These are phyloP conservation scores for Hypoxylon intermedium DNA, from an alignment of 495 filamentous ascomycete species.

Conservation along the genomic window DNA sequence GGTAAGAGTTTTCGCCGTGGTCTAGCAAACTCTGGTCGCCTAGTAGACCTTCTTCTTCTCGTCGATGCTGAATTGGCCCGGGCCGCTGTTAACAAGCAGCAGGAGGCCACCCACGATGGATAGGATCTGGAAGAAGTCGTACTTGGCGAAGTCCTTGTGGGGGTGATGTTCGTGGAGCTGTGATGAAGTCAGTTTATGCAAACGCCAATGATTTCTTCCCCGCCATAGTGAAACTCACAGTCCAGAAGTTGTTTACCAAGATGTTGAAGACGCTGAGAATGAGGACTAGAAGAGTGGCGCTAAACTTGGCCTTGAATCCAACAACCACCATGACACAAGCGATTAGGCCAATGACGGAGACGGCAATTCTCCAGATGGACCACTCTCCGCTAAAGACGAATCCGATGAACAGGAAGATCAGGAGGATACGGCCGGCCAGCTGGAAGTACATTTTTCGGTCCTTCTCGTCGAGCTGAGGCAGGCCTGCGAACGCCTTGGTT, in stretches of 20 bases:
- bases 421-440: constrained; percentile 90
- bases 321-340: constrained; percentile 99
- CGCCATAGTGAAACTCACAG: constrained; percentile 66
- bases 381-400: constrained; percentile 96
- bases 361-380: constrained; percentile 82
- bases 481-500: constrained; percentile 92
- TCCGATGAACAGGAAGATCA: constrained; percentile 96
- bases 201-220: neutral
- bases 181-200: constrained; percentile 8
- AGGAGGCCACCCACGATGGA: constrained; percentile 97
- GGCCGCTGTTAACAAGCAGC: constrained; percentile 96
- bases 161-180: constrained; percentile 98
- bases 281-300: constrained; percentile 89
- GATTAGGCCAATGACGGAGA: constrained; percentile 81
- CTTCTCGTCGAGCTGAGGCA: constrained; percentile 95
- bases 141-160: constrained; percentile 99
- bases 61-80: constrained; percentile 95
- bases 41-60: constrained; percentile 99
- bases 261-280: constrained; percentile 96
- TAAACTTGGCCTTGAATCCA: constrained; percentile 99
- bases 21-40: constrained; percentile 11
- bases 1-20: constrained; percentile 4
- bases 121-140: constrained; percentile 99
- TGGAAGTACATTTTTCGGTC: constrained; percentile 99
- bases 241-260: constrained; percentile 99